Conservation (phyloP, 164 flowering plant species). For the Vitis cinerea region DNA sequence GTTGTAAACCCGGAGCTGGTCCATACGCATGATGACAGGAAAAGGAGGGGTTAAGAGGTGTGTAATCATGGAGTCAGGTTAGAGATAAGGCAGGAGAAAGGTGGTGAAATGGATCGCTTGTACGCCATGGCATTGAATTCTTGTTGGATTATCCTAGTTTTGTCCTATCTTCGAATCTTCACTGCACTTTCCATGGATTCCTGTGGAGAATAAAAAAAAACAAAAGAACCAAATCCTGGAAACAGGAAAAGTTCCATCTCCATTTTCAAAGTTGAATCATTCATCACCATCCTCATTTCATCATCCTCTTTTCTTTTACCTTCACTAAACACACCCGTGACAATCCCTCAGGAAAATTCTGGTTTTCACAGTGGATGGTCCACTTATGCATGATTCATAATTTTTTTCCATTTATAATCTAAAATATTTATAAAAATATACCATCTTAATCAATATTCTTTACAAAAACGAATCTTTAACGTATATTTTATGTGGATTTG, state of each 20-base stretch:
- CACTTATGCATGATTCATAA: too few relatives aligned
- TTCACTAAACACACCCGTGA: too few relatives aligned
- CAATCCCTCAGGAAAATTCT: too few relatives aligned
- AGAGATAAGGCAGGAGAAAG: not conserved
- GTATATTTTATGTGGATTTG: too few relatives aligned
- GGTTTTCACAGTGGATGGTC: too few relatives aligned
- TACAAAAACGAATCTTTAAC: too few relatives aligned
- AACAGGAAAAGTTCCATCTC: not conserved
- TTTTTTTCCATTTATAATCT: too few relatives aligned
- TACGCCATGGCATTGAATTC: not conserved
- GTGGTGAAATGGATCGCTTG: not conserved
- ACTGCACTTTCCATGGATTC: conserved; percentile 5
- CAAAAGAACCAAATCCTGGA: not conserved
- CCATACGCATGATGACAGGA: too few relatives aligned
- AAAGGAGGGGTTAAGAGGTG: not conserved
- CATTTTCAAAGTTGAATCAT: not conserved
- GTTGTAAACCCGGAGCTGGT: too few relatives aligned
- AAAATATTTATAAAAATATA: too few relatives aligned
- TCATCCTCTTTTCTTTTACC: too few relatives aligned
- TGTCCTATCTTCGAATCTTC: conserved; percentile 1
- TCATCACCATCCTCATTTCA: not conserved
- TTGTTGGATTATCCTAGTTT: not conserved
- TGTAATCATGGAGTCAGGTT: not conserved
- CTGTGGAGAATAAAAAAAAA: not conserved
- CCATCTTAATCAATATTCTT: too few relatives aligned